Evolutionary conservation across 345 rosid genomes (phyloP).

Genomic region (Gossypium bickii): DNA sequence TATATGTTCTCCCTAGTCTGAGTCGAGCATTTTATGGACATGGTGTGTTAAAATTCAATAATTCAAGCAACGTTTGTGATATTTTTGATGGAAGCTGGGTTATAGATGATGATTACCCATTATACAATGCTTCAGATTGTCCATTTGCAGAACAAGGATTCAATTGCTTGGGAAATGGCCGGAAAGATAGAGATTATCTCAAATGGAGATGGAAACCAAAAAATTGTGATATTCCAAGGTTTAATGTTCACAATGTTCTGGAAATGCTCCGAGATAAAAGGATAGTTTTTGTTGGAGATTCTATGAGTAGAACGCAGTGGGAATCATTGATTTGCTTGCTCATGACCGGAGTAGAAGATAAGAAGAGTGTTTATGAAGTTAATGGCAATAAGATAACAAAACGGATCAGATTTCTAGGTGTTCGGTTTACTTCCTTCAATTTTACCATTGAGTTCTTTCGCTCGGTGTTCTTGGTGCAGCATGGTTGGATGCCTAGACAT

Average conservation of each 20-base stretch:
- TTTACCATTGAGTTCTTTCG: constrained; percentile 81
- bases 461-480: constrained; percentile 86
- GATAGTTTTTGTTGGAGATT: constrained; percentile 86
- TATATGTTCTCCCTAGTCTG: constrained; percentile 63
- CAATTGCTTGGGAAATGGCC: constrained; percentile 71
- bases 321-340: constrained; percentile 87
- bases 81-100: constrained; percentile 64
- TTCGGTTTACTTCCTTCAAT: constrained; percentile 68
- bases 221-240: constrained; percentile 58
- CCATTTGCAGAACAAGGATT: constrained; percentile 53
- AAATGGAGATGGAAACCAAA: constrained; percentile 85
- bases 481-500: constrained; percentile 57
- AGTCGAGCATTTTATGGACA: constrained; percentile 43
- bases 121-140: constrained; percentile 69
- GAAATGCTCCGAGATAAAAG: constrained; percentile 61
- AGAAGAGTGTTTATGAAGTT: constrained; percentile 75
- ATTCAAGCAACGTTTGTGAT: constrained; percentile 41
- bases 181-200: constrained; percentile 51
- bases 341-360: constrained; percentile 76
- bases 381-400: constrained; percentile 76
- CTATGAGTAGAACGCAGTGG: constrained; percentile 90
- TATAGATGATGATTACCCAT: constrained; percentile 49
- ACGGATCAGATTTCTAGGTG: constrained; percentile 69
- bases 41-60: constrained; percentile 29
- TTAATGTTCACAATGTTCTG: constrained; percentile 39